Percentiles rank a stretch among this genome's conserved stretches.
phyloP scores from a whole-genome alignment of 441 rosid genomes.

The Brassica hybrid region DNA sequence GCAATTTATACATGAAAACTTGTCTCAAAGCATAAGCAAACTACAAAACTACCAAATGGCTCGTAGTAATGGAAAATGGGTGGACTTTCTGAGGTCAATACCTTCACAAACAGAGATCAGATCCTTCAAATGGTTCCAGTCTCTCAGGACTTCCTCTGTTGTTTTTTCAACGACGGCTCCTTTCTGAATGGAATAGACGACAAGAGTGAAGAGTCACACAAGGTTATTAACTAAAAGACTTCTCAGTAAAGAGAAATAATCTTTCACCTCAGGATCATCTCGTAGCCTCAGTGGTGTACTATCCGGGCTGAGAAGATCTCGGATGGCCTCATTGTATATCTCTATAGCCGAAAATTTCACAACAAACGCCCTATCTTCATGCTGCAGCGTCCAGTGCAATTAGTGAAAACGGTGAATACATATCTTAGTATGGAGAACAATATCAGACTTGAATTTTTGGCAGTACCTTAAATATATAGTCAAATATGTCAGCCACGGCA shows the following conservation, averaged over 20 bases:
- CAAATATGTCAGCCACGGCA: constrained; percentile 82
- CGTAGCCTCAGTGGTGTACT: constrained; percentile 76
- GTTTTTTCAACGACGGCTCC: constrained; percentile 77
- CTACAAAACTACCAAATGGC: constrained; percentile 27
- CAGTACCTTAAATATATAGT: constrained; percentile 71
- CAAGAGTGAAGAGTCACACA: constrained; percentile 19
- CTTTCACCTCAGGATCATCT: constrained; percentile 87
- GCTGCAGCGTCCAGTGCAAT: constrained; percentile 51
- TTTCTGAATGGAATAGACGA: constrained; percentile 54
- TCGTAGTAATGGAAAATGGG: constrained; percentile 10
- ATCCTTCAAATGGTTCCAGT: constrained; percentile 66
- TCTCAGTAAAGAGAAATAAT: constrained; percentile 22
- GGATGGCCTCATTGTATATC: constrained; percentile 92
- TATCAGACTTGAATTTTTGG: constrained; percentile 18
- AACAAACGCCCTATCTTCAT: constrained; percentile 85
- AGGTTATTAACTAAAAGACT: constrained; percentile 1
- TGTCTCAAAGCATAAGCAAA: constrained; percentile 1
- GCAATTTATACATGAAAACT: constrained; percentile 5
- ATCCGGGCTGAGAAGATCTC: constrained; percentile 84
- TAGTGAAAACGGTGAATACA: constrained; percentile 32
- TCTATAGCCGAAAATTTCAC: constrained; percentile 91
- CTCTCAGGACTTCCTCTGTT: constrained; percentile 64
- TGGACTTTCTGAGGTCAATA: constrained; percentile 36
- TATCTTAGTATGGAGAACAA: constrained; percentile 13
- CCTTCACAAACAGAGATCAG: constrained; percentile 82